Conservation (phyloP, 352 stramenopile species). For the Nothophytophthora sp. region DNA sequence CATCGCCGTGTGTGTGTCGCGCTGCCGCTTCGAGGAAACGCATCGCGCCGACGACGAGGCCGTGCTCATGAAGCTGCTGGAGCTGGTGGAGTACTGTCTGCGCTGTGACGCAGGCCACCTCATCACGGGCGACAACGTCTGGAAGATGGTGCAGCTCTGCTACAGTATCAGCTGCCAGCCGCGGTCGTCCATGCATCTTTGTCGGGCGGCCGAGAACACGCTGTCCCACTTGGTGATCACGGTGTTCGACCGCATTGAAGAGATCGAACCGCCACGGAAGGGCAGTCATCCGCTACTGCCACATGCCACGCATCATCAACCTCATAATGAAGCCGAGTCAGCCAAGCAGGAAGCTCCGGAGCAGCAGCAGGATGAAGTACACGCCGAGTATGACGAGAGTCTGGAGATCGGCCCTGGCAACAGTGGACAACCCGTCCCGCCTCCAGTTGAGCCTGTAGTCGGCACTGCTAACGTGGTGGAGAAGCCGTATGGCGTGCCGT, state of each 20-base stretch:
- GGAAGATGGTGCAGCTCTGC: conserved; percentile 96
- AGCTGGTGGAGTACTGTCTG: conserved; percentile 96
- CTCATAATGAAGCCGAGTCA: not conserved
- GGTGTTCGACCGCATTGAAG: conserved; percentile 93
- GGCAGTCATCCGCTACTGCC: conserved; percentile 7
- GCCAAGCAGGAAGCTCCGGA: not conserved
- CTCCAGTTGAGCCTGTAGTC: conserved; percentile 4
- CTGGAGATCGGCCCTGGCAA: conserved; percentile 20
- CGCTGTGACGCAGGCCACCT: conserved; percentile 90
- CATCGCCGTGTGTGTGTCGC: conserved; percentile 94
- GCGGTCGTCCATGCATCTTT: conserved; percentile 89
- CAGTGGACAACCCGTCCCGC: not conserved
- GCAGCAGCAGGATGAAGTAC: conserved; percentile 10
- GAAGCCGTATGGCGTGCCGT: conserved; percentile 82
- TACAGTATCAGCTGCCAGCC: conserved; percentile 95
- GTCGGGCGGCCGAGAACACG: conserved; percentile 95
- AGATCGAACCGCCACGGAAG: conserved; percentile 45
- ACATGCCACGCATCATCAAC: too few relatives aligned
- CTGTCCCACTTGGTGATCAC: conserved; percentile 97
- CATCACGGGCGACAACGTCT: conserved; percentile 92
- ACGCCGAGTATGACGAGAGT: conserved; percentile 25
- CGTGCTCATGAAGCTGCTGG: conserved; percentile 96
- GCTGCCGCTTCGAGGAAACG: conserved; percentile 96
- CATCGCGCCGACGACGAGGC: conserved; percentile 91
- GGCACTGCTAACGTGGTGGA: conserved; percentile 18